phyloP scores from a whole-genome alignment of 495 filamentous ascomycete genomes.

The Annulohypoxylon bovei region DNA sequence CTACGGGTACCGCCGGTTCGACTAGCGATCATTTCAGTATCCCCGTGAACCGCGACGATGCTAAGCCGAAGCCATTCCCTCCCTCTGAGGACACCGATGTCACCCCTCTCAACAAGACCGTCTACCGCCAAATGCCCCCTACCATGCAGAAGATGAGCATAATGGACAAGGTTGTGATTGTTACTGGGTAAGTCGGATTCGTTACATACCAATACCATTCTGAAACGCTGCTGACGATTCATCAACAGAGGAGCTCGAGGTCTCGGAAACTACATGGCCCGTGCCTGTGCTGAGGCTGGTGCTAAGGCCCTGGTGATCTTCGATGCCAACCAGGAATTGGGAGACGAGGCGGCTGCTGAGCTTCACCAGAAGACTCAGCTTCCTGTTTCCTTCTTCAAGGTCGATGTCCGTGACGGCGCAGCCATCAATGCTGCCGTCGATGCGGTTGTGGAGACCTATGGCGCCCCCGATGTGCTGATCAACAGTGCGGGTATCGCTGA shows the following conservation, averaged over 20 bases:
- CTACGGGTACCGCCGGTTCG: conserved; percentile 56
- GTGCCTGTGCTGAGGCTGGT: conserved; percentile 77
- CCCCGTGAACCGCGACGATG: conserved; percentile 72
- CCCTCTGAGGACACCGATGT: conserved; percentile 50
- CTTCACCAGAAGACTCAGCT: conserved; percentile 73
- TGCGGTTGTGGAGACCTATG: conserved; percentile 67
- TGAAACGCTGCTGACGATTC: conserved; percentile 33
- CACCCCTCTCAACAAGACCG: conserved; percentile 54
- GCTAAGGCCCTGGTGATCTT: conserved; percentile 77
- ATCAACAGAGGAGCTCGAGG: conserved; percentile 73
- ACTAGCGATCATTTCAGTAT: conserved; percentile 76
- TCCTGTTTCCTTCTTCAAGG: conserved; percentile 78
- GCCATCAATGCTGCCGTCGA: conserved; percentile 70
- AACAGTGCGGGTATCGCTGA: conserved; percentile 89
- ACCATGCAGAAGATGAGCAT: conserved; percentile 73
- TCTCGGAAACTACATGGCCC: conserved; percentile 79
- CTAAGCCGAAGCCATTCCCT: conserved; percentile 47
- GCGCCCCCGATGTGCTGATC: conserved; percentile 75
- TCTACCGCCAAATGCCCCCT: conserved; percentile 61
- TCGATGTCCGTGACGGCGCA: conserved; percentile 75
- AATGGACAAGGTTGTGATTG: conserved; percentile 72
- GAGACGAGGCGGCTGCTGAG: conserved; percentile 71
- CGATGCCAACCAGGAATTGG: conserved; percentile 77
- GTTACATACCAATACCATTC: conserved; percentile 1
- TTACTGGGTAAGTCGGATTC: conserved; percentile 70